A percentile compares a stretch with the other conserved stretches of the same genome.
Evolutionary conservation across 371 early-diverging fungal genomes (phyloP).

Genomic region (Umbelopsis sp.): DNA sequence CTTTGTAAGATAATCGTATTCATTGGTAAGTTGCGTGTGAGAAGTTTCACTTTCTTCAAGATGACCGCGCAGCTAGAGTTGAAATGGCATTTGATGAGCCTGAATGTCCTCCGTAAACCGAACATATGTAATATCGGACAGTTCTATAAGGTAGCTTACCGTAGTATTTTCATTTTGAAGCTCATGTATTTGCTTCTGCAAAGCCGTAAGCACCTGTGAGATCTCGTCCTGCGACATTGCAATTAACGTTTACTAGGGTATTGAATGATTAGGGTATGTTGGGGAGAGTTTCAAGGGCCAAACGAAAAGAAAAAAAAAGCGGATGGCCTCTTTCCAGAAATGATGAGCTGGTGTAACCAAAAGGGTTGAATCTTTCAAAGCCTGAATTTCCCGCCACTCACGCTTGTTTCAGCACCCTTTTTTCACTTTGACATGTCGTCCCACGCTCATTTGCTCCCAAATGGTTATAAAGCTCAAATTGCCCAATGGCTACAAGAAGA

Average conservation of each 20-base stretch:
- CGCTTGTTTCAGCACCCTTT: background rate
- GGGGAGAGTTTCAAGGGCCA: slow-evolving; percentile 18
- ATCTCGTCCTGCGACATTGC: slow-evolving; percentile 29
- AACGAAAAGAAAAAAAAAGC: slow-evolving; percentile 21
- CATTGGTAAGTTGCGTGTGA: slow-evolving; percentile 33
- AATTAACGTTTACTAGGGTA: slow-evolving; percentile 14
- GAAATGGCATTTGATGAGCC: background rate
- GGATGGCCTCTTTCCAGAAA: slow-evolving; percentile 15
- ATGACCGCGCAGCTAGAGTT: slow-evolving; percentile 12
- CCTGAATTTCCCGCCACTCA: slow-evolving; percentile 13
- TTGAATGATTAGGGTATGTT: slow-evolving; percentile 9
- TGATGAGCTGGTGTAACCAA: slow-evolving; percentile 19
- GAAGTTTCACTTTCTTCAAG: slow-evolving; percentile 34
- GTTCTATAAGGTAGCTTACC: slow-evolving; percentile 19
- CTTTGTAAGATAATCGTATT: slow-evolving; percentile 47
- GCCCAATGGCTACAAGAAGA: slow-evolving; percentile 89
- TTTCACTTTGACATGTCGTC: slow-evolving; percentile 32
- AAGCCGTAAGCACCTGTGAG: slow-evolving; percentile 29
- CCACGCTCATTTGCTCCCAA: slow-evolving; percentile 72
- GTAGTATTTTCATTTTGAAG: slow-evolving; percentile 33
- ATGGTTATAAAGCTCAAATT: slow-evolving; percentile 71
- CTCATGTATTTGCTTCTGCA: slow-evolving; percentile 33
- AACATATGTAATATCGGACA: background rate
- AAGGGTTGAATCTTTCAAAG: slow-evolving; percentile 1
- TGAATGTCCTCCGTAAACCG: background rate